phyloP scores from a whole-genome alignment of 805 yeast species.

The Saccharomyces jurei region DNA sequence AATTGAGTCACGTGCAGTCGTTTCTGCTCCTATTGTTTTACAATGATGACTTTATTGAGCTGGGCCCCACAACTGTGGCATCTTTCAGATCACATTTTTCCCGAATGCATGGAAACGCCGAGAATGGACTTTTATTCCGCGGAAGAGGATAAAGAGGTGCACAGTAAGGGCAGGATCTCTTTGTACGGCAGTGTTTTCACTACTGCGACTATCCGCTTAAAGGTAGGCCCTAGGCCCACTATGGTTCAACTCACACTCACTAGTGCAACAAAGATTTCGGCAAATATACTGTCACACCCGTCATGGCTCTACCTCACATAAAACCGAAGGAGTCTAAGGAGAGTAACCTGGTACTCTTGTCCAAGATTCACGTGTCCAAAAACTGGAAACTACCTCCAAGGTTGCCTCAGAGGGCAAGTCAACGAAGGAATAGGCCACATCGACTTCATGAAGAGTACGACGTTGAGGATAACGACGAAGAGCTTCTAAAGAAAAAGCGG shows the following conservation, averaged over 20 bases:
- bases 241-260: background rate
- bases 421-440: background rate
- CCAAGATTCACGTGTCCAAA: conserved; percentile 10
- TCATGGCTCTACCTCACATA: background rate
- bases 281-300: background rate
- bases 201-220: background rate
- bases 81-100: background rate
- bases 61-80: background rate
- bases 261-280: background rate
- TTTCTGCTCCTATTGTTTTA: background rate
- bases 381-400: conserved; percentile 20
- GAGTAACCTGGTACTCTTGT: conserved; percentile 40
- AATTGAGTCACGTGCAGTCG: background rate
- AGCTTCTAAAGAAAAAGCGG: conserved; percentile 73
- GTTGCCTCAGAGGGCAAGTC: conserved; percentile 41
- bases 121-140: background rate
- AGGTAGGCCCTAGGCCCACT: background rate
- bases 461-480: conserved; percentile 41
- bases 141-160: background rate
- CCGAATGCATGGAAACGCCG: background rate
- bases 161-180: background rate
- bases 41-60: background rate
- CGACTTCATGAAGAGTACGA: background rate
- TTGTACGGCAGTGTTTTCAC: background rate
- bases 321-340: conserved; percentile 31